Evolutionary conservation across 1,284 basidiomycete species (phyloP).

Genomic region (Cryptococcus sp.): DNA sequence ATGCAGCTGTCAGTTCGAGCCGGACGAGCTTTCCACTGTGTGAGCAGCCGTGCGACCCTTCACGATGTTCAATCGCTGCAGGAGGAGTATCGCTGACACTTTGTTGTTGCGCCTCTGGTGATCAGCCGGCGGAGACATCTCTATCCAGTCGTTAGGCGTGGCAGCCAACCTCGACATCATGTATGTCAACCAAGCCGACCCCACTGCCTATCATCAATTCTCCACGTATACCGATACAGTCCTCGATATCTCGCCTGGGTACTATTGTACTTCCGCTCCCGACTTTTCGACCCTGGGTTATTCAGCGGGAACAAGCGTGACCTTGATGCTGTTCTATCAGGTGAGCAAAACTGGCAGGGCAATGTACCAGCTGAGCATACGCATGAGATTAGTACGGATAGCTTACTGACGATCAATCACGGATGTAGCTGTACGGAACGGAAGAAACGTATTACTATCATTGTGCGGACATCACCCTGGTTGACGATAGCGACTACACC

Average conservation of each 20-base stretch:
- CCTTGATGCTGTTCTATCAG: conserved; percentile 28
- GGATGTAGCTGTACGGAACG: conserved; percentile 16
- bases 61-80: background rate
- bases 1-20: conserved; percentile 9
- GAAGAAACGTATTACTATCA: conserved; percentile 24
- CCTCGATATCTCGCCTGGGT: conserved; percentile 18
- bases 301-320: conserved; percentile 25
- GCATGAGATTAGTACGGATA: too few species aligned
- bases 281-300: conserved; percentile 31
- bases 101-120: background rate
- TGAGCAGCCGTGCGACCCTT: conserved; percentile 6
- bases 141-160: conserved; percentile 14
- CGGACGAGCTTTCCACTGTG: conserved; percentile 24
- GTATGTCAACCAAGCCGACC: conserved; percentile 22
- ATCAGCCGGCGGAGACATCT: conserved; percentile 21
- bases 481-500: conserved; percentile 18
- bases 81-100: too few species aligned
- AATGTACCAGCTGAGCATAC: background rate
- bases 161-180: conserved; percentile 21
- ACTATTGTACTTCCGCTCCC: conserved; percentile 29
- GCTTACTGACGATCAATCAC: too few species aligned
- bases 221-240: conserved; percentile 23
- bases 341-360: background rate
- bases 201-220: conserved; percentile 24
- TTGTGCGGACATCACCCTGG: conserved; percentile 35